Evolutionary conservation across 306 rosid species (phyloP).

Genomic region (Dryas drummondii): DNA sequence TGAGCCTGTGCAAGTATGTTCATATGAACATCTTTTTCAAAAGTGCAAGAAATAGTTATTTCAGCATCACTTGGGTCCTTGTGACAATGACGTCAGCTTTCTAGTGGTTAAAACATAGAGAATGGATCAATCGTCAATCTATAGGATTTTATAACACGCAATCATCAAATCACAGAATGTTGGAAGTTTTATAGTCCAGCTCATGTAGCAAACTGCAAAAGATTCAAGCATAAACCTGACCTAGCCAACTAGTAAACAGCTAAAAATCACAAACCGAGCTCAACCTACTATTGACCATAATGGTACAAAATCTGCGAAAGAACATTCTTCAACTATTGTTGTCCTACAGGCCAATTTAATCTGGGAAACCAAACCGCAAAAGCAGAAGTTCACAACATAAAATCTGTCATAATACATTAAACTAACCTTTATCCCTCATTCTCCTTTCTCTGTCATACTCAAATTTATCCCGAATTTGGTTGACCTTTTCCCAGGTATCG

Average conservation of each 20-base stretch:
- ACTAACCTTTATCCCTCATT: slow-evolving; percentile 88
- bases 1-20: not conserved
- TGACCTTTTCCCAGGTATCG: slow-evolving; percentile 65
- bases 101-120: not conserved
- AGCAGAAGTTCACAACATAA: not conserved
- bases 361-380: slow-evolving; percentile 7
- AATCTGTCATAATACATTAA: slow-evolving; percentile 9
- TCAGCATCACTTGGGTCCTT: too few species aligned
- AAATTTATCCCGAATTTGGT: slow-evolving; percentile 80
- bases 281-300: not conserved
- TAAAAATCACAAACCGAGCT: not conserved
- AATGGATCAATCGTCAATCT: not conserved
- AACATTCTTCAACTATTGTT: not conserved
- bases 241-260: slow-evolving; percentile 1
- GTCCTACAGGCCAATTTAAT: not conserved
- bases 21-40: not conserved
- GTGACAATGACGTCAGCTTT: not conserved
- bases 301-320: not conserved
- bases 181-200: not conserved
- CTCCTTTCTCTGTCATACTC: slow-evolving; percentile 91
- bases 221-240: not conserved
- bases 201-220: not conserved
- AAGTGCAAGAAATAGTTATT: not conserved
- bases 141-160: not conserved
- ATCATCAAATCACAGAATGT: not conserved